Conservation (phyloP, 2,329 filamentous ascomycete genomes). For the Podosphaera aphanis region DNA sequence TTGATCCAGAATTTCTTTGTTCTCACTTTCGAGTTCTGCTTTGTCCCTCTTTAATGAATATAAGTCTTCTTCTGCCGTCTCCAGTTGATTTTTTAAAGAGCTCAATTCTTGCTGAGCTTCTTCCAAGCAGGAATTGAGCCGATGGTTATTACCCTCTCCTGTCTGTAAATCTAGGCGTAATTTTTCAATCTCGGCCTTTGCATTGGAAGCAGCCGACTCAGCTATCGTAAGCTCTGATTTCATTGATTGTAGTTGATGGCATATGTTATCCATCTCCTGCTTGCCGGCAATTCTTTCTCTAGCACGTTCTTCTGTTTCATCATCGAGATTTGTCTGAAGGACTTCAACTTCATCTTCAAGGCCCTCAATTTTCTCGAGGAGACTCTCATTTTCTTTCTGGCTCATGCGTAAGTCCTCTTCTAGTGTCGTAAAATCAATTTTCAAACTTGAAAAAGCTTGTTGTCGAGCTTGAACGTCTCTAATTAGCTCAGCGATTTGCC, state of each 20-base stretch:
- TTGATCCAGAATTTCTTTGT: conserved; percentile 40
- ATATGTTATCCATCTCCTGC: conserved; percentile 20
- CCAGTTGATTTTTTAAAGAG: conserved; percentile 36
- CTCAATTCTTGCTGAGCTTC: conserved; percentile 38
- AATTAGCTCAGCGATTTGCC: conserved; percentile 54
- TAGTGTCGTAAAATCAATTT: conserved; percentile 39
- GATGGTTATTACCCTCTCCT: conserved; percentile 22
- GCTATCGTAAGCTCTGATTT: conserved; percentile 15
- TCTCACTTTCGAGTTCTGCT: conserved; percentile 36
- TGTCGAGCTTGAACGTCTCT: conserved; percentile 46
- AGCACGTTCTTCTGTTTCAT: conserved; percentile 37
- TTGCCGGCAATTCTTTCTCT: conserved; percentile 23
- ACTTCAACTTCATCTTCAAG: conserved; percentile 60
- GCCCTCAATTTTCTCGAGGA: conserved; percentile 40
- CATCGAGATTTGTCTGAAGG: conserved; percentile 30
- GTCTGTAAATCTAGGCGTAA: conserved; percentile 13
- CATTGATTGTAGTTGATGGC: conserved; percentile 20
- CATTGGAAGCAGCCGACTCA: conserved; percentile 11
- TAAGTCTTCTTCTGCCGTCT: conserved; percentile 34
- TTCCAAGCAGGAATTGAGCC: conserved; percentile 31
- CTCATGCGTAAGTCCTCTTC: conserved; percentile 48
- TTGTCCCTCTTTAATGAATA: conserved; percentile 31
- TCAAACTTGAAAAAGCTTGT: conserved; percentile 37
- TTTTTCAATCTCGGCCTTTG: conserved; percentile 13
- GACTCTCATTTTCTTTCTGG: conserved; percentile 35